phyloP scores from a whole-genome alignment of 2,329 filamentous ascomycete genomes.

The Pseudocercospora ulei region DNA sequence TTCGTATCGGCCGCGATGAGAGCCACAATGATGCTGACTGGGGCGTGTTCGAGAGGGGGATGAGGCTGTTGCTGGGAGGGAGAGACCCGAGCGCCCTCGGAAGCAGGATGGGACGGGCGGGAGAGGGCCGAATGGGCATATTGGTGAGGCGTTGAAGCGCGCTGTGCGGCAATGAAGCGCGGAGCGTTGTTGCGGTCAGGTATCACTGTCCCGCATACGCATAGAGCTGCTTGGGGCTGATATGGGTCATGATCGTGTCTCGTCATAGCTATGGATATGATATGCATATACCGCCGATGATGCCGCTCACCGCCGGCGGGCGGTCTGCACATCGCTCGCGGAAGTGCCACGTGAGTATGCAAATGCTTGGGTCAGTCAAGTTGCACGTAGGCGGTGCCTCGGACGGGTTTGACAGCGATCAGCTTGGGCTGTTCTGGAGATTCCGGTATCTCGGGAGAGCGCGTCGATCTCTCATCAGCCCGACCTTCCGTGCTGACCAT shows the following conservation, averaged over 20 bases:
- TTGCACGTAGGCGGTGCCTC: background rate
- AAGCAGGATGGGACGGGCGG: constrained; percentile 43
- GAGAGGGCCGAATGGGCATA: constrained; percentile 37
- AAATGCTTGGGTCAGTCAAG: constrained; percentile 1
- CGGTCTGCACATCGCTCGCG: constrained; percentile 1
- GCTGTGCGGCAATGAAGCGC: too few species aligned
- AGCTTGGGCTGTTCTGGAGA: constrained; percentile 2
- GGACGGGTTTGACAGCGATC: background rate
- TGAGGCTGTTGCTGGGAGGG: constrained; percentile 35
- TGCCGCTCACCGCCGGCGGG: background rate
- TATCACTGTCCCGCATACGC: too few species aligned
- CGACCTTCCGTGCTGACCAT: background rate
- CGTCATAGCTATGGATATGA: constrained; percentile 1
- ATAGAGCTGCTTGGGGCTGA: constrained; percentile 1
- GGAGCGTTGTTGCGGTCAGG: too few species aligned
- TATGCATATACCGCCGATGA: background rate
- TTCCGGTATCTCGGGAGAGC: constrained; percentile 11
- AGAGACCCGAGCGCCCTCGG: too few species aligned
- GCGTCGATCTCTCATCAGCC: background rate
- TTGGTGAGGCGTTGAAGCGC: constrained; percentile 35
- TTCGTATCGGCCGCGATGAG: constrained; percentile 10
- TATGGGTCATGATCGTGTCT: constrained; percentile 1
- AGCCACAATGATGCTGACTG: constrained; percentile 8
- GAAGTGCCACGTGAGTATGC: background rate
- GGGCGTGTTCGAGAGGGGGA: constrained; percentile 39